Conservation (phyloP, 495 filamentous ascomycete species). For the Echria macrotheca region DNA sequence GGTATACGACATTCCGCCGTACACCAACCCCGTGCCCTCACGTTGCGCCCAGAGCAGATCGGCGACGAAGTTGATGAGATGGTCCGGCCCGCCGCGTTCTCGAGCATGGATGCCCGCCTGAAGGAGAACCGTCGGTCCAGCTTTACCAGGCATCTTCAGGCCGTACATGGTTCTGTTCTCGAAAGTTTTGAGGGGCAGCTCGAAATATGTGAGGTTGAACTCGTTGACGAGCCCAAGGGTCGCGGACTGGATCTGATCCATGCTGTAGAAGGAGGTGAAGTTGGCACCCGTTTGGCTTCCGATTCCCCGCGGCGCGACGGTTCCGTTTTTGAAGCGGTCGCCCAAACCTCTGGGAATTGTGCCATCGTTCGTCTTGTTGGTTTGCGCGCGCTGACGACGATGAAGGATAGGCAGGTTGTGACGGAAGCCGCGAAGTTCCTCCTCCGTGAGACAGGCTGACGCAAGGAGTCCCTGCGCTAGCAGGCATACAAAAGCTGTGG, state of each 20-base stretch:
- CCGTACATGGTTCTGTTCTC: constrained; percentile 13
- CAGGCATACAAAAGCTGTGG: too few species aligned
- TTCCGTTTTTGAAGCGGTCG: constrained; percentile 17
- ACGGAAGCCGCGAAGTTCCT: background rate
- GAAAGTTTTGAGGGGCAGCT: constrained; percentile 11
- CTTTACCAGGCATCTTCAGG: constrained; percentile 2
- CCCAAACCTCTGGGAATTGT: constrained; percentile 10
- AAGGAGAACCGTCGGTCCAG: background rate
- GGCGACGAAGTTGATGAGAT: constrained; percentile 13
- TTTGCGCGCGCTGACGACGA: background rate
- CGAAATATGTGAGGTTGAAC: constrained; percentile 9
- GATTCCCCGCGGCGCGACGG: constrained; percentile 4
- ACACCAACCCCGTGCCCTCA: constrained; percentile 20
- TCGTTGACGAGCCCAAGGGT: constrained; percentile 3
- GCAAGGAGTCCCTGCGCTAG: too few species aligned
- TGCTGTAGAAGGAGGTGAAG: constrained; percentile 11
- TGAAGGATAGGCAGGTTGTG: background rate
- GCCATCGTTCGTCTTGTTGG: background rate
- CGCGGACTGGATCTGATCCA: constrained; percentile 13
- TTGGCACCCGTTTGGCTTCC: constrained; percentile 13
- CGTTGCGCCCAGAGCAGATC: constrained; percentile 9
- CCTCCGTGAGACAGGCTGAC: background rate
- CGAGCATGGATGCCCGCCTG: constrained; percentile 15
- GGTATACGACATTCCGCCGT: constrained; percentile 36
- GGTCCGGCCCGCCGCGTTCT: constrained; percentile 18